Conservation (phyloP, 2,329 filamentous ascomycete species). For the Zarea fungicola region DNA sequence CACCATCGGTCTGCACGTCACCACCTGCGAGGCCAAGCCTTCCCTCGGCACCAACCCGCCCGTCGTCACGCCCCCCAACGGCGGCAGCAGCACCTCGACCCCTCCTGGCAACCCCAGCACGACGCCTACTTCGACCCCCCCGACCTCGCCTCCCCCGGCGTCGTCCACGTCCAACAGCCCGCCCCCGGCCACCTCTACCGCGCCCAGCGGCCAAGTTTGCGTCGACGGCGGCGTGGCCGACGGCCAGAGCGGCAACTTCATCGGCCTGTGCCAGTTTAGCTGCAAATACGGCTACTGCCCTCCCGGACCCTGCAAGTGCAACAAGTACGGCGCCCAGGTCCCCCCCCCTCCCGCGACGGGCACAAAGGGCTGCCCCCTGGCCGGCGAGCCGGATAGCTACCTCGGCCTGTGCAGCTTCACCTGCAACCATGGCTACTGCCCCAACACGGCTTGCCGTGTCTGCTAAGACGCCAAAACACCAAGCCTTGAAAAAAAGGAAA, state of each 20-base stretch:
- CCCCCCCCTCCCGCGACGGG: slow-evolving; percentile 23
- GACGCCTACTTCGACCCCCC: slow-evolving; percentile 15
- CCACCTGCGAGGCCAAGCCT: slow-evolving; percentile 25
- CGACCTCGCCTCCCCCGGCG: slow-evolving; percentile 23
- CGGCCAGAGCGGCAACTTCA: slow-evolving; percentile 27
- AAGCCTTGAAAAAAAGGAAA: too few species aligned
- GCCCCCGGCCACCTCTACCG: slow-evolving; percentile 8
- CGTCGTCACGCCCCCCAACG: background rate
- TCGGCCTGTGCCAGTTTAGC: slow-evolving; percentile 30
- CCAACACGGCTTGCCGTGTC: slow-evolving; percentile 25
- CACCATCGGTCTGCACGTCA: slow-evolving; percentile 25
- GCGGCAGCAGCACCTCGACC: slow-evolving; percentile 6
- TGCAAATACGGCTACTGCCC: slow-evolving; percentile 30
- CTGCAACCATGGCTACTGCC: slow-evolving; percentile 43
- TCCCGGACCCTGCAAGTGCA: slow-evolving; percentile 29
- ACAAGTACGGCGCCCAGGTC: slow-evolving; percentile 24
- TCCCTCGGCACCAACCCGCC: slow-evolving; percentile 26
- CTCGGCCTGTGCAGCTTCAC: slow-evolving; percentile 41
- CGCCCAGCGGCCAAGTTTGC: slow-evolving; percentile 19
- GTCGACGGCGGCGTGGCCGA: slow-evolving; percentile 24
- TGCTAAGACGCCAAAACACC: too few species aligned
- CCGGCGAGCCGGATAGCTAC: slow-evolving; percentile 31
- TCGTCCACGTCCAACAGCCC: background rate
- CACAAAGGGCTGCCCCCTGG: slow-evolving; percentile 27
- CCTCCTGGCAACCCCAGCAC: slow-evolving; percentile 13